These are phyloP conservation scores for Aurantiochytrium sp. DNA, from an alignment of 108 stramenopile species.

Conservation along the genomic window DNA sequence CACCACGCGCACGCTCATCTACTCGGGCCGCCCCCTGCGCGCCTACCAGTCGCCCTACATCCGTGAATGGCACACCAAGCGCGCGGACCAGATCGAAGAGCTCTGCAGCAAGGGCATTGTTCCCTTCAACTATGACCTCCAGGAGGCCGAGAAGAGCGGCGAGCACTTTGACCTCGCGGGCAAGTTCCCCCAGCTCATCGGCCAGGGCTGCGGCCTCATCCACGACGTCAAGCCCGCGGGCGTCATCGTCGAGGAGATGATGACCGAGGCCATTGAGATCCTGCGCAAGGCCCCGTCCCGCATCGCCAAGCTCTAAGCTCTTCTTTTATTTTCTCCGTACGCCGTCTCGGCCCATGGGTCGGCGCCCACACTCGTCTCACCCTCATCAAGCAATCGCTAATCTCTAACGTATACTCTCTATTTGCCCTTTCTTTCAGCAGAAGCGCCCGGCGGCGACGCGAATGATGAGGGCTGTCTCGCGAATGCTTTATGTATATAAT, in stretches of 20 bases:
- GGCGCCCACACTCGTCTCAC: too few species aligned
- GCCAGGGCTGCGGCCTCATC: slow-evolving; percentile 14
- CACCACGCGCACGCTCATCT: slow-evolving; percentile 2
- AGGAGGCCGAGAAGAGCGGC: not conserved
- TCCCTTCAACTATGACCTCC: not conserved
- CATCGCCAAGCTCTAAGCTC: not conserved
- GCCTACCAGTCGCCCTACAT: not conserved
- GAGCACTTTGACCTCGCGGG: not conserved
- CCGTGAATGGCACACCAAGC: not conserved
- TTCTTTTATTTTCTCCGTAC: not conserved
- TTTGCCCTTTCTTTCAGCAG: too few species aligned
- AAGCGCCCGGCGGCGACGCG: too few species aligned
- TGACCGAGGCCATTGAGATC: not conserved
- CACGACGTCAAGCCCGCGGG: not conserved
- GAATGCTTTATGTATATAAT: too few species aligned
- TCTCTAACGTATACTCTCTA: too few species aligned
- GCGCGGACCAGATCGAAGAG: not conserved
- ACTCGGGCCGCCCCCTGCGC: slow-evolving; percentile 14
- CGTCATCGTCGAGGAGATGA: not conserved
- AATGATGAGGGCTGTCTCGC: too few species aligned
- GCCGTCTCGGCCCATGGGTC: not conserved
- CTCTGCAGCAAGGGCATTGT: not conserved
- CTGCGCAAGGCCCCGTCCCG: not conserved
- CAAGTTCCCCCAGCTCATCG: slow-evolving; percentile 16
- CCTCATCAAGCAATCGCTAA: too few species aligned